Percentiles rank a stretch among this genome's conserved stretches.
Conservation (phyloP, 495 filamentous ascomycete genomes). For the Daldinia loculata region DNA sequence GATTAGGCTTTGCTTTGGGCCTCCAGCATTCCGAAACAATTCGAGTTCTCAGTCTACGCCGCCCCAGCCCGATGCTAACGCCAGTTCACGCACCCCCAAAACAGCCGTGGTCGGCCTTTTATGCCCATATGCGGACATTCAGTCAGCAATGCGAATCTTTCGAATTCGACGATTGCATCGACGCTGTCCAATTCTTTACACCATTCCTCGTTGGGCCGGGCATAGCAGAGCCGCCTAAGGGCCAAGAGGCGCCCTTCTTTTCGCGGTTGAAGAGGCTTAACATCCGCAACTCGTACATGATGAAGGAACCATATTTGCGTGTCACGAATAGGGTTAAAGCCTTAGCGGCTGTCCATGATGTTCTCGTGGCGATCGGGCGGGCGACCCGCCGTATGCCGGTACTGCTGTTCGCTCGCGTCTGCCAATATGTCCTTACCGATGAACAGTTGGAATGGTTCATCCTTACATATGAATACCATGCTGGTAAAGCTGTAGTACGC, state of each 20-base stretch:
- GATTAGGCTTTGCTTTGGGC: constrained; percentile 28
- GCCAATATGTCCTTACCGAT: constrained; percentile 36
- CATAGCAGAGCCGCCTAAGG: constrained; percentile 3
- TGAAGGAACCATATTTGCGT: constrained; percentile 38
- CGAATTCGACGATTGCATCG: constrained; percentile 41
- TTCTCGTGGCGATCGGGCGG: constrained; percentile 25
- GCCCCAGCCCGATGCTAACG: constrained; percentile 30
- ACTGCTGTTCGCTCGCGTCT: constrained; percentile 28
- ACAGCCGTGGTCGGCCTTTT: constrained; percentile 30
- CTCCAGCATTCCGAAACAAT: constrained; percentile 30
- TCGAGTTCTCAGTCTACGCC: constrained; percentile 25
- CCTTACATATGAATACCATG: constrained; percentile 26
- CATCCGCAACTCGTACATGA: constrained; percentile 40
- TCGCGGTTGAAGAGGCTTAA: constrained; percentile 29
- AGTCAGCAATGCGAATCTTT: constrained; percentile 39
- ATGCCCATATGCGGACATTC: constrained; percentile 23
- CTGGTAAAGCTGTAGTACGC: constrained; percentile 8
- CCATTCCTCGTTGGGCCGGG: constrained; percentile 20
- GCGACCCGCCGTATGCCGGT: constrained; percentile 31
- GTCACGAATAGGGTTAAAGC: constrained; percentile 27
- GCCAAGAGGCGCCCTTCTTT: constrained; percentile 29
- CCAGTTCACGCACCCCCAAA: constrained; percentile 5
- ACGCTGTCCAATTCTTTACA: constrained; percentile 32
- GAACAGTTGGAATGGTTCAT: constrained; percentile 38
- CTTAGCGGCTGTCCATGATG: constrained; percentile 15